phyloP scores from a whole-genome alignment of 371 early-diverging fungal species.

The Dentiscutata heterogama region DNA sequence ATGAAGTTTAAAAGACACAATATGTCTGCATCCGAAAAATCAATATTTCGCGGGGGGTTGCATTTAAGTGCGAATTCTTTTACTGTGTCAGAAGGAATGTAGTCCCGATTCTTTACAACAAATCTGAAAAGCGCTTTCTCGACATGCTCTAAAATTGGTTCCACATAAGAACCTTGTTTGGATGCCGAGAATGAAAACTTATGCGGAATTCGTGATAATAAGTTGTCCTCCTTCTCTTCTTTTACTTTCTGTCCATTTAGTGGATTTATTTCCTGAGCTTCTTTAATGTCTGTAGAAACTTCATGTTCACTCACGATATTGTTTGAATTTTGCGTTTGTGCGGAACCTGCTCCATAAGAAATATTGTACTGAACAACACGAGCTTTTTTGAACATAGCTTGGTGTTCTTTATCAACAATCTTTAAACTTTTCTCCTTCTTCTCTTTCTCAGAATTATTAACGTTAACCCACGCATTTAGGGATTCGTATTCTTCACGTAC shows the following conservation, averaged over 20 bases:
- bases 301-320: constrained; percentile 23
- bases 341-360: constrained; percentile 32
- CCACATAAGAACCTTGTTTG: constrained; percentile 42
- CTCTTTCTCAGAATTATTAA: constrained; percentile 32
- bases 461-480: constrained; percentile 14
- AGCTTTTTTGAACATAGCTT: constrained; percentile 37
- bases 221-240: constrained; percentile 28
- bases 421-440: constrained; percentile 35
- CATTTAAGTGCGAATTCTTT: constrained; percentile 42
- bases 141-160: constrained; percentile 41
- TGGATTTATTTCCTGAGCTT: constrained; percentile 27
- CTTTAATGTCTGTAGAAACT: constrained; percentile 32
- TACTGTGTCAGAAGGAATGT: constrained; percentile 39
- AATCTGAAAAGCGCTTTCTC: constrained; percentile 44
- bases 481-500: constrained; percentile 39
- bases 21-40: constrained; percentile 39
- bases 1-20: constrained; percentile 41
- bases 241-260: constrained; percentile 26
- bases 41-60: constrained; percentile 36
- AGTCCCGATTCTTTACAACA: constrained; percentile 27
- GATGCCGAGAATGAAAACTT: constrained; percentile 38
- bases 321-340: constrained; percentile 41
- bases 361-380: constrained; percentile 38
- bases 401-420: constrained; percentile 25
- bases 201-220: constrained; percentile 37